A percentile compares a stretch with the other conserved stretches of the same genome.
Evolutionary conservation across 768 basidiomycete species (phyloP).

Genomic region (Grammothele lineata): DNA sequence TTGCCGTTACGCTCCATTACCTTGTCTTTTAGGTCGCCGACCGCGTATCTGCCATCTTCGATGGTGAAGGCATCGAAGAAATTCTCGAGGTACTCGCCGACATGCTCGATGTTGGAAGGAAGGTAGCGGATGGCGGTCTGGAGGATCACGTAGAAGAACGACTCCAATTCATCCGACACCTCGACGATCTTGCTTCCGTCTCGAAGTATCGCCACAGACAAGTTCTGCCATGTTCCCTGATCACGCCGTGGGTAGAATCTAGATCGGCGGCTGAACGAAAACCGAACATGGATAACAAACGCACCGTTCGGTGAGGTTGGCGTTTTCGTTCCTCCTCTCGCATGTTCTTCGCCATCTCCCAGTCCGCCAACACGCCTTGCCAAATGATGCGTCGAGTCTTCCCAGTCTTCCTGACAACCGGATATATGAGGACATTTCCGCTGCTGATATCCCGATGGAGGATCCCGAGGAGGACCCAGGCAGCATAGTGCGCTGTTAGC

Average conservation of each 20-base stretch:
- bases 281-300: too few relatives aligned
- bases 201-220: background rate
- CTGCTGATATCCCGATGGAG: constrained; percentile 2
- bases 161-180: constrained; percentile 2
- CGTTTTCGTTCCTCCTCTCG: background rate
- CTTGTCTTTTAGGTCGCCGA: background rate
- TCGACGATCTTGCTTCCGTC: background rate
- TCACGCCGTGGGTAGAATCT: too few relatives aligned
- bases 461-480: background rate
- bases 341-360: background rate
- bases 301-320: too few relatives aligned
- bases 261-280: too few relatives aligned
- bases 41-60: background rate
- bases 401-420: background rate
- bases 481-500: background rate
- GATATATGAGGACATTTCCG: constrained; percentile 1
- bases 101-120: background rate
- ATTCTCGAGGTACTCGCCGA: background rate
- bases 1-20: too few relatives aligned
- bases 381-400: background rate
- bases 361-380: background rate
- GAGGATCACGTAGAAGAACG: constrained; percentile 4
- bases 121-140: background rate
- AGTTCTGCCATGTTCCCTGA: constrained; percentile 1
- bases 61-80: background rate